Base-by-base conservation (phyloP, 495 filamentous ascomycete species). In the Chaetomium cochliodes region DNA sequence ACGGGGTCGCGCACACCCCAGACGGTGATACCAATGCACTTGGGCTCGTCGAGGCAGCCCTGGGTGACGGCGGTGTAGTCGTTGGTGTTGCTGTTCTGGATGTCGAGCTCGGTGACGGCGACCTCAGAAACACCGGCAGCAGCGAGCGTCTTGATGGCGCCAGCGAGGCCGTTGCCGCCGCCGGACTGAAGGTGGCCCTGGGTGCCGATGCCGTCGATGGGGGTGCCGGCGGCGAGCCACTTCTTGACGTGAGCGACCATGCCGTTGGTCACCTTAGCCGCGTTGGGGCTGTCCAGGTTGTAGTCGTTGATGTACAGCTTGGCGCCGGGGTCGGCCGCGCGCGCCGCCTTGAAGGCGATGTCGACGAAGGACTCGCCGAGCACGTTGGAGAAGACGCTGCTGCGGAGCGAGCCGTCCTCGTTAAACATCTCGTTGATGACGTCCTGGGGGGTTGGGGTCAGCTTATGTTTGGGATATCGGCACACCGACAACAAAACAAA, bases 1-100 rank as follows among this genome's bases (percentile, higher is more conserved):
- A 86, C 86, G 26, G 74, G 72, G 67, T 91, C 89, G 62, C 85
- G 78, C 8, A 92, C 86, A 71, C 89, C 89, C 90, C 89, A 92
- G 41, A 88, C 87, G 20, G 89, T 91, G 67, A 92, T 86, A 62
- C 88, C 88, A 23, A 91, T 82, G 72, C 89, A 92, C 73, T 86
- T 88, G 12, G 79, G 64, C 69, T 86, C 80, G 63, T 80, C 76
- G 47, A 90, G 70, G 69, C 89, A 92, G 33, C 87, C 87, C 22
- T 87, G 83, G 65, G 84, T 82, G 51, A 88, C 81, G 51, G 84
- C 79, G 30, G 82, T 78, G 70, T 89, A 92, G 74, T 91, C 88
- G 33, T 75, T 75, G 22, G 80, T 65, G 46, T 80, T 77, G 12
- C 82, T 86, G 57, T 78, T 79, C 60, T 82, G 82, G 73, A 91